phyloP scores from a whole-genome alignment of 2,329 filamentous ascomycete genomes.

The Calonectria pauciramosa region DNA sequence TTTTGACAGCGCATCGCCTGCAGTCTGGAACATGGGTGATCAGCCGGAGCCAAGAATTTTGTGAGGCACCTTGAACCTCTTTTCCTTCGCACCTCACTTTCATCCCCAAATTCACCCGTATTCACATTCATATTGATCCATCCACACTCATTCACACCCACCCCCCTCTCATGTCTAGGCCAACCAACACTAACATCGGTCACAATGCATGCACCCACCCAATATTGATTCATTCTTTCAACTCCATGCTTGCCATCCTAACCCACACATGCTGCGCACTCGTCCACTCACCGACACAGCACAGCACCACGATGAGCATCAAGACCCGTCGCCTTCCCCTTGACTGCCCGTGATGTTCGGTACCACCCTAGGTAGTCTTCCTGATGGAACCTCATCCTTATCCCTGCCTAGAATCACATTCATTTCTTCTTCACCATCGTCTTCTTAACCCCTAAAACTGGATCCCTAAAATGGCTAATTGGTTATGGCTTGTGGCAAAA shows the following conservation, averaged over 20 bases:
- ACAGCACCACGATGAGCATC: neutral
- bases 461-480: slow-evolving; percentile 30
- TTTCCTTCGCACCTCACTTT: neutral
- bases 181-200: slow-evolving; percentile 6
- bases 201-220: neutral
- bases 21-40: slow-evolving; percentile 3
- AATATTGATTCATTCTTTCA: slow-evolving; percentile 8
- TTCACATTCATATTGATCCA: slow-evolving; percentile 12
- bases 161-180: neutral
- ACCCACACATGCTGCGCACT: neutral
- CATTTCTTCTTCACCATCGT: slow-evolving; percentile 14
- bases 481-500: slow-evolving; percentile 24
- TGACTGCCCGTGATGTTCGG: slow-evolving; percentile 12
- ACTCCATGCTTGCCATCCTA: neutral
- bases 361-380: neutral
- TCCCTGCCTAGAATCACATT: slow-evolving; percentile 12
- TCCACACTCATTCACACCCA: slow-evolving; percentile 19
- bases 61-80: neutral
- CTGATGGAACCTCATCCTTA: slow-evolving; percentile 10
- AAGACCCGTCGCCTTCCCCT: neutral
- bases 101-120: neutral
- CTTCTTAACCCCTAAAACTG: slow-evolving; percentile 23
- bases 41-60: neutral
- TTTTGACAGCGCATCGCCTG: slow-evolving; percentile 23
- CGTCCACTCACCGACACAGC: neutral